Evolutionary conservation across 2,329 filamentous ascomycete genomes (phyloP).

Genomic region (Cladosporium sp.): DNA sequence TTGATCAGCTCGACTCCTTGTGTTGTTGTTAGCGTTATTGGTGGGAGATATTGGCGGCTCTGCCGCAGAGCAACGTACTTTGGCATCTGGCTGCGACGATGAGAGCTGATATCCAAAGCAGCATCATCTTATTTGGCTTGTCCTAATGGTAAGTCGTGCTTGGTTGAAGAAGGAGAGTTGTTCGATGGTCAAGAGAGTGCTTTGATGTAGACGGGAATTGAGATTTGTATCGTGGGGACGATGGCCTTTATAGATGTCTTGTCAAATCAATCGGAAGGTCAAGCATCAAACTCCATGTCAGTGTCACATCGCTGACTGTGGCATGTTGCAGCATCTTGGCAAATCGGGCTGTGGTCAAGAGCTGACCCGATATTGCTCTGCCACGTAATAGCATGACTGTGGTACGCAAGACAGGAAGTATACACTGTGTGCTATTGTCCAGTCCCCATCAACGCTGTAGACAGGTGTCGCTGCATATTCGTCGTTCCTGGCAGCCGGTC

Average conservation of each 20-base stretch:
- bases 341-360: not conserved
- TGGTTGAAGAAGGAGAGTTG: not conserved
- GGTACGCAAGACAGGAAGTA: not conserved
- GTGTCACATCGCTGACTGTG: not conserved
- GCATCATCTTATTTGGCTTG: not conserved
- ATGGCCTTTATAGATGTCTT: not conserved
- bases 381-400: not conserved
- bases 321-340: not conserved
- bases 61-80: not conserved
- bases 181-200: not conserved
- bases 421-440: not conserved
- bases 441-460: not conserved
- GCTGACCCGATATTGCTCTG: not conserved
- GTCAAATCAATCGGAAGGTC: not conserved
- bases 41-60: not conserved
- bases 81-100: not conserved
- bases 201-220: not conserved
- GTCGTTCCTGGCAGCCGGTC: not conserved
- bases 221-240: not conserved
- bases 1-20: conserved; percentile 5
- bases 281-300: not conserved
- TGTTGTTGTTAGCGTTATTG: not conserved
- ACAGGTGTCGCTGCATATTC: not conserved
- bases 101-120: not conserved
- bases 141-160: not conserved